Conservation (phyloP, 176 grass and related monocot species). For the Oryza punctata region DNA sequence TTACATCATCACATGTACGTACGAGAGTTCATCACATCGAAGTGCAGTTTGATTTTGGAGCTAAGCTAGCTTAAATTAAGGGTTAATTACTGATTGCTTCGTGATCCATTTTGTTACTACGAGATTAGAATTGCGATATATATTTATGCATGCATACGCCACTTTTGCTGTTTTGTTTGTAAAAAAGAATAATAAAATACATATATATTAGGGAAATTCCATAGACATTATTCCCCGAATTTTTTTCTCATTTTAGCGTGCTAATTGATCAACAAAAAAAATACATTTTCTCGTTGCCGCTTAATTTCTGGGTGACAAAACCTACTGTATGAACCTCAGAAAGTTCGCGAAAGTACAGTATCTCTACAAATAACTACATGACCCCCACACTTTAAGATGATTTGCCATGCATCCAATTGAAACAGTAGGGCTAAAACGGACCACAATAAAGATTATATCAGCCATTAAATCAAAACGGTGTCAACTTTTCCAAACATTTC, state of each 20-base stretch:
- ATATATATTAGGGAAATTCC: neutral
- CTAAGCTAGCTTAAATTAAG: neutral
- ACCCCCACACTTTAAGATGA: neutral
- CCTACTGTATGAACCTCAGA: neutral
- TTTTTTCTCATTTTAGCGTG: neutral
- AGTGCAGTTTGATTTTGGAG: neutral
- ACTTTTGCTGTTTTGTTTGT: neutral
- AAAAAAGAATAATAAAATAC: neutral
- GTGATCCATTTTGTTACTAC: slow-evolving; percentile 1
- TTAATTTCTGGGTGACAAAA: neutral
- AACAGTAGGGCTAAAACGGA: neutral
- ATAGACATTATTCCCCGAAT: neutral
- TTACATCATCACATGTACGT: neutral
- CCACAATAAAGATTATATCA: neutral
- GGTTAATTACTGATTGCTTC: neutral
- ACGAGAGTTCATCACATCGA: neutral
- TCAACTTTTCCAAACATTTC: neutral
- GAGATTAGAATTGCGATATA: neutral
- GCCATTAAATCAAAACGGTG: neutral
- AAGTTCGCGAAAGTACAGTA: neutral
- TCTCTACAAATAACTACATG: neutral
- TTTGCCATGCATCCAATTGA: neutral
- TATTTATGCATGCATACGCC: neutral
- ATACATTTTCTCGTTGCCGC: neutral
- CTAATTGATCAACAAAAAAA: neutral